These are phyloP conservation scores for Fomes fomentarius DNA, from an alignment of 1,284 basidiomycete genomes.

Conservation along the genomic window DNA sequence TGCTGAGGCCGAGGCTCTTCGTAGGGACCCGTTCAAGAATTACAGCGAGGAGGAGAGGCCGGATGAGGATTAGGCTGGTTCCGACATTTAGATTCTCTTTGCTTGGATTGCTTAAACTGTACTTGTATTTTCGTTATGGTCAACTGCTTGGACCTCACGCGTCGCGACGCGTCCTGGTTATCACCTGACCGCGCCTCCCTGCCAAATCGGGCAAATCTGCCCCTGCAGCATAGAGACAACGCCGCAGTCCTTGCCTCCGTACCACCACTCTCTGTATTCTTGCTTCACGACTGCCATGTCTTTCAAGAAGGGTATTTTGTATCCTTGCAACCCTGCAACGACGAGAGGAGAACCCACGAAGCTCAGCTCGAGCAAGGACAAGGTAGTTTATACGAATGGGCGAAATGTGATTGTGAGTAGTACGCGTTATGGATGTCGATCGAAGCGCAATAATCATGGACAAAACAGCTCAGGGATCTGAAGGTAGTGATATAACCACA, in stretches of 20 bases:
- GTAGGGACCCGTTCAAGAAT: constrained; percentile 80
- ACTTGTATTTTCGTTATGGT: neutral
- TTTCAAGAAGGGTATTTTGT: constrained; percentile 57
- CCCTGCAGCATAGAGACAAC: constrained; percentile 4
- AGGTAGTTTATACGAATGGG: constrained; percentile 87
- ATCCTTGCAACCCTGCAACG: constrained; percentile 78
- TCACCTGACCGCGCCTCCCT: constrained; percentile 25
- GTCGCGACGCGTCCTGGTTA: constrained; percentile 15
- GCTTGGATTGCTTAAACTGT: neutral
- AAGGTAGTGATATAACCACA: constrained; percentile 39
- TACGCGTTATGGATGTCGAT: neutral
- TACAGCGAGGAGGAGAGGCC: constrained; percentile 43
- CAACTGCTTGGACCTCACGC: neutral
- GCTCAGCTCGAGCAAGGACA: constrained; percentile 82
- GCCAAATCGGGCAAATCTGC: constrained; percentile 28
- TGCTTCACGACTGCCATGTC: constrained; percentile 46
- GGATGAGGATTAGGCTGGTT: constrained; percentile 16
- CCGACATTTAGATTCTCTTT: neutral
- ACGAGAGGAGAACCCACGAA: constrained; percentile 80
- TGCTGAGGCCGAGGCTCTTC: constrained; percentile 70
- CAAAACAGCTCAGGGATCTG: constrained; percentile 60
- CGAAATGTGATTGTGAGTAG: constrained; percentile 80
- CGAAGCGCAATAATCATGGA: neutral
- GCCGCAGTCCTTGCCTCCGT: constrained; percentile 1
- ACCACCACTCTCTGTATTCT: neutral